Base-by-base conservation (phyloP, 352 stramenopile genomes). In the Aphanomyces invadans region DNA sequence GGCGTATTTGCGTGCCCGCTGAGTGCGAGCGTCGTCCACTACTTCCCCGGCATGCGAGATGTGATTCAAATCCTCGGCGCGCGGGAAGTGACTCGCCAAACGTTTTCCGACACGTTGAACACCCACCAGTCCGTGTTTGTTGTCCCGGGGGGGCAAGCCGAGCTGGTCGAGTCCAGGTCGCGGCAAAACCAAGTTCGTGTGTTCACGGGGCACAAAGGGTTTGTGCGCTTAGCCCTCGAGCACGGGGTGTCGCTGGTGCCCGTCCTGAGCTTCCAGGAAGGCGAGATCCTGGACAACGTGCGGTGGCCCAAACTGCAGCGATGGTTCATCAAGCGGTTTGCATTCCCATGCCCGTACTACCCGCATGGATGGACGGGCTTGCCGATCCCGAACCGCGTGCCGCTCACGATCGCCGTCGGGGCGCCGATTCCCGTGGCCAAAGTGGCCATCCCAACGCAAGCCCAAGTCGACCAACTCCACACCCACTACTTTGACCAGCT, bases 201-300 rank as follows among this genome's bases (percentile, higher is more conserved):
- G 17, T 86, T 86, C 62, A 94, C 81, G 2, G 71, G 75, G 29
- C 85, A 94, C 73, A 86, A 86, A 42, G 85, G 85, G 10, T 94
- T 94, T 55, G 76, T 94, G 19, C 85, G 85, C 4, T 64, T 92
- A 17, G 85, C 85, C 11, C 80, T 94, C 44, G 81, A 92, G 56
- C 75, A 92, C 45, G 85, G 85, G 42, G 76, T 77, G 19, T 73
- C 85, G 32, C 67, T 94, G 1, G 83, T 94, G 26, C 85, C 85
- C 0, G 71, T 94, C 32, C 70, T 94, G 10, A 91, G 83, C 67
- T 94, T 89, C 69, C 81, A 88, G 36, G 85, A 94, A 69, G 81
- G 78, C 32, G 85, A 94, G 51, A 80, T 86, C 61, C 78, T 94
- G 76, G 82, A 91, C 72, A 94, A 92, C 62, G 68, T 94, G 19